Evolutionary conservation across 2,329 filamentous ascomycete species (phyloP), one percentile per base, ranked within the genome.

Genomic region (Chrysosporium queenslandicum): DNA sequence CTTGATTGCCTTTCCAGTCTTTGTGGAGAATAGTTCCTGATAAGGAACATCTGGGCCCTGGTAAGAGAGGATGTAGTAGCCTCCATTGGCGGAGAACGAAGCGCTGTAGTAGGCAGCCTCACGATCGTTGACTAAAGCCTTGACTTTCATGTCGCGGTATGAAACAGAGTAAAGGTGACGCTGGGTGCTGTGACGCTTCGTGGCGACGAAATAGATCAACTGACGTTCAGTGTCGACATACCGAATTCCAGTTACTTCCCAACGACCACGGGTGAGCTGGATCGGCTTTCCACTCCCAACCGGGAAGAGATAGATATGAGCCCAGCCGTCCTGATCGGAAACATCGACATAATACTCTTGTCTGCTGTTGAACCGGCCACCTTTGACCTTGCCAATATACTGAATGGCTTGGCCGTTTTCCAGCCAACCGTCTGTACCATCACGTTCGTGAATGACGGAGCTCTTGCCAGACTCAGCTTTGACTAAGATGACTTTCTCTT

Each of bases 91-190:
- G 0, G 82, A 85, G 66, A 86, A 86, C 0, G 80, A 83, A 0
- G 82, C 82, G 4, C 72, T 73, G 76, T 79, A 86, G 59, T 75
- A 77, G 0, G 75, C 83, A 0, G 80, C 66, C 0, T 77, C 69
- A 0, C 68, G 72, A 50, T 82, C 78, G 50, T 86, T 78, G 3
- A 85, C 82, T 0, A 86, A 74, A 0, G 81, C 66, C 5, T 72
- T 80, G 41, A 78, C 76, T 56, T 77, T 68, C 8, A 71, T 68
- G 0, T 73, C 77, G 3, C 70, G 67, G 59, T 79, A 81, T 0
- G 77, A 82, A 9, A 86, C 78, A 2, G 78, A 82, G 69, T 84
- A 86, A 4, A 86, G 59, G 58, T 86, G 83, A 1, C 79, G 74
- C 62, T 86, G 82, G 0, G 81, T 85, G 55, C 77, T 80, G 68